These are phyloP conservation scores for Erysiphe pulchra DNA, from an alignment of 2,329 filamentous ascomycete species.

Conservation along the genomic window DNA sequence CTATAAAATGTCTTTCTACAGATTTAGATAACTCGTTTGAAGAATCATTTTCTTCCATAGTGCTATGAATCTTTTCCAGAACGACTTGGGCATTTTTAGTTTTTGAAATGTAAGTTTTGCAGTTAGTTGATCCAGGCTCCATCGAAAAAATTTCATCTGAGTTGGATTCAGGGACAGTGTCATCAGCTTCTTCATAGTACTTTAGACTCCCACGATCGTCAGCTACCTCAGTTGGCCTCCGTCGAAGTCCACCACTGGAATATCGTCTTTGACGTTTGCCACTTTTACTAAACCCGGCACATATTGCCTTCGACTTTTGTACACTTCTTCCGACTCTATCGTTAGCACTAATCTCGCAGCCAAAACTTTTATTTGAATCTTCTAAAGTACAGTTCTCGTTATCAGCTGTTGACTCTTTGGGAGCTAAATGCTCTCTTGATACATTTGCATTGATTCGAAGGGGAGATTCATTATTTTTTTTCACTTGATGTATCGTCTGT, in stretches of 20 bases:
- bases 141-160: slow-evolving; percentile 44
- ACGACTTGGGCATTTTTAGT: neutral
- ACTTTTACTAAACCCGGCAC: slow-evolving; percentile 3
- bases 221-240: slow-evolving; percentile 46
- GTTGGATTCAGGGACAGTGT: slow-evolving; percentile 52
- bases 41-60: neutral
- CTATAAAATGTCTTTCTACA: neutral
- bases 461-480: slow-evolving; percentile 10
- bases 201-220: slow-evolving; percentile 54
- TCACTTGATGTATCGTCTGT: slow-evolving; percentile 14
- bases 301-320: slow-evolving; percentile 29
- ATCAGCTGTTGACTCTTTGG: neutral
- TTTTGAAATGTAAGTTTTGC: neutral
- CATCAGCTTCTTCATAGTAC: slow-evolving; percentile 75
- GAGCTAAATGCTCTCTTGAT: no score
- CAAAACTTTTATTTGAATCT: neutral
- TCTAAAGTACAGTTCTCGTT: neutral
- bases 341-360: slow-evolving; percentile 3
- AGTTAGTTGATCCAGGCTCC: slow-evolving; percentile 20
- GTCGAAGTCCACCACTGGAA: slow-evolving; percentile 60
- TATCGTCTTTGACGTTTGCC: slow-evolving; percentile 40
- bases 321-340: slow-evolving; percentile 34
- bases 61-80: no score
- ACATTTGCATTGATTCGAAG: slow-evolving; percentile 1
- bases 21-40: neutral